Base-by-base conservation (phyloP, 805 yeast genomes). In the Teunomyces atbi region DNA sequence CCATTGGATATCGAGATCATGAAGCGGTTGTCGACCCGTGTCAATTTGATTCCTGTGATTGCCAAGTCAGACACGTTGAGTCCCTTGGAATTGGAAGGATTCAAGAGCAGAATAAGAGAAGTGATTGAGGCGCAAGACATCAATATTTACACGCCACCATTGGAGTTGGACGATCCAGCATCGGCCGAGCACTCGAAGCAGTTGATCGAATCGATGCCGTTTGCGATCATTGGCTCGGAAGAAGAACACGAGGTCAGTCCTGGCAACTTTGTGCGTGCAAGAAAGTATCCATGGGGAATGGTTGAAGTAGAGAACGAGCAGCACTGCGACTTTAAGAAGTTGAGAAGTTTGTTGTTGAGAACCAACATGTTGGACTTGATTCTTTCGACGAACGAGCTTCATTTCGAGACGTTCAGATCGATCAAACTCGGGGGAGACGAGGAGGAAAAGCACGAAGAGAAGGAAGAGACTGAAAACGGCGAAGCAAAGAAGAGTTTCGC, bases 201-300 rank as follows among this genome's bases (percentile, higher is more conserved):
- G 65, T 73, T 85, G 61, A 85, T 85, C 59, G 91, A 84, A 60
- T 74, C 86, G 20, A 84, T 89, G 90, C 97, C 97, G 29, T 87
- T 87, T 70, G 89, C 96, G 3, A 68, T 90, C 11, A 79, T 86
- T 63, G 91, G 92, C 10, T 76, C 92, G 13, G 92, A 86, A 62
- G 82, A 82, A 44, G 84, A 83, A 59, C 76, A 78, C 48, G 87
- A 84, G 55, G 71, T 79, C 40, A 71, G 78, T 12, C 77, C 81
- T 36, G 96, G 94, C 26, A 70, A 75, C 46, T 68, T 73, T 50
- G 84, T 87, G 18, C 77, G 83, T 46, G 97, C 95, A 29, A 81
- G 96, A 71, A 80, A 83, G 64, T 89, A 89, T 61, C 94, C 94
- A 52, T 89, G 96, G 96, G 96, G 96, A 29, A 68, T 83, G 44